Conservation (phyloP, 1,139 yeast genomes). For the Candida labiduridarum region DNA sequence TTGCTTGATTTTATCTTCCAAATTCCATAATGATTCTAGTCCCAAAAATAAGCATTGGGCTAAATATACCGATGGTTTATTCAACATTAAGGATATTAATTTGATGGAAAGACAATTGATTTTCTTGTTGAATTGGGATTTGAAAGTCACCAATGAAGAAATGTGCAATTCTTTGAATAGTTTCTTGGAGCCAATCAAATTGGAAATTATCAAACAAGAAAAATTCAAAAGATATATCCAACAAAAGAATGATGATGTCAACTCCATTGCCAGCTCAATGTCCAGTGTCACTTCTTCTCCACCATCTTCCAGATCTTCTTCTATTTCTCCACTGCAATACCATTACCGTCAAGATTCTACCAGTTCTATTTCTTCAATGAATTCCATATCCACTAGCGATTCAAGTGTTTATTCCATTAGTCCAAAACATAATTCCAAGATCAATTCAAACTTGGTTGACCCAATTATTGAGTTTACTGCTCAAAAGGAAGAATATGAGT, state of each 20-base stretch:
- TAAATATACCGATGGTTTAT: constrained; percentile 71
- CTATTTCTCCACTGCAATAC: constrained; percentile 13
- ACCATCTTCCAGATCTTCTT: constrained; percentile 12
- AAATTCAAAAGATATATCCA: constrained; percentile 37
- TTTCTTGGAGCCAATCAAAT: constrained; percentile 65
- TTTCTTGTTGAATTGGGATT: constrained; percentile 70
- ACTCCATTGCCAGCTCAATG: constrained; percentile 5
- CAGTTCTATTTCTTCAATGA: constrained; percentile 26
- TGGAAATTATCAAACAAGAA: constrained; percentile 49
- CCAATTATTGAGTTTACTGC: constrained; percentile 48
- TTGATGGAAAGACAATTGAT: constrained; percentile 79
- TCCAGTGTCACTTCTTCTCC: constrained; percentile 10
- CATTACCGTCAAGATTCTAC: constrained; percentile 35
- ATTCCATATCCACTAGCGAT: constrained; percentile 15
- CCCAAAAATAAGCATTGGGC: constrained; percentile 83
- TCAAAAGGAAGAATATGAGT: constrained; percentile 41
- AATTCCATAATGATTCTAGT: constrained; percentile 74
- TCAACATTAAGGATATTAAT: constrained; percentile 67
- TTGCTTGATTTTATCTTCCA: constrained; percentile 70
- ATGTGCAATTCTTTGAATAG: constrained; percentile 48
- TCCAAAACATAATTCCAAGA: constrained; percentile 3
- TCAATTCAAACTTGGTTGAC: constrained; percentile 25
- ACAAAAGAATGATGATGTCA: constrained; percentile 17
- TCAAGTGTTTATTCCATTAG: constrained; percentile 7
- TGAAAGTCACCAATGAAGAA: constrained; percentile 57